Conservation (phyloP, 768 basidiomycete genomes). For the Tulasnella calospora region DNA sequence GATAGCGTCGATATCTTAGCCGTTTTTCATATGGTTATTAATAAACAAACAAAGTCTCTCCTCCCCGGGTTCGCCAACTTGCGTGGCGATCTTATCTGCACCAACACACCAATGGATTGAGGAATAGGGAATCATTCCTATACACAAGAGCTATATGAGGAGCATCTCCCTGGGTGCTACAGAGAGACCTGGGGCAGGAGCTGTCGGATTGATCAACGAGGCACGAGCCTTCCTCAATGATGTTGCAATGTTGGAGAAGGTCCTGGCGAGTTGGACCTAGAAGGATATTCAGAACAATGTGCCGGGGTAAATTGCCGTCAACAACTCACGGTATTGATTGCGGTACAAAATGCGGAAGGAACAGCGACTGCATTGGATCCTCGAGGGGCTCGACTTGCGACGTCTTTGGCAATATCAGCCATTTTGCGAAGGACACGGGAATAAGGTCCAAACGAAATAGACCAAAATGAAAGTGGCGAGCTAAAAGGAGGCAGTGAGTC, state of each 20-base stretch:
- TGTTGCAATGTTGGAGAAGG: slow-evolving; percentile 42
- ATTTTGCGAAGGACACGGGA: slow-evolving; percentile 46
- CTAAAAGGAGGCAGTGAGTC: slow-evolving; percentile 33
- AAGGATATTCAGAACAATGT: not conserved
- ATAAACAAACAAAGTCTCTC: too few relatives aligned
- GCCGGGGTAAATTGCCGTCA: too few relatives aligned
- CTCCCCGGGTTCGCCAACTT: too few relatives aligned
- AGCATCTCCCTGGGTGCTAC: too few relatives aligned
- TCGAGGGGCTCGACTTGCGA: slow-evolving; percentile 43
- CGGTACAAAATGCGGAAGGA: slow-evolving; percentile 46
- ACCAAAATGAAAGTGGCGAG: slow-evolving; percentile 53
- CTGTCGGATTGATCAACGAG: not conserved
- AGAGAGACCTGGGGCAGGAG: not conserved
- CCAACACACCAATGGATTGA: too few relatives aligned
- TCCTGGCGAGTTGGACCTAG: slow-evolving; percentile 52
- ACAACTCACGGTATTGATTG: slow-evolving; percentile 35
- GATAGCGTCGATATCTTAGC: too few relatives aligned
- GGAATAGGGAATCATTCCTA: too few relatives aligned
- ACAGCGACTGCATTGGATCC: slow-evolving; percentile 37
- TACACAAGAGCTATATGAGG: too few relatives aligned
- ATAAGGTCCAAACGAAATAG: slow-evolving; percentile 50
- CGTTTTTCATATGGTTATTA: too few relatives aligned
- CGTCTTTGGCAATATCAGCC: slow-evolving; percentile 43
- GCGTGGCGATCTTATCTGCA: too few relatives aligned
- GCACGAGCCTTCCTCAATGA: slow-evolving; percentile 10